phyloP scores from a whole-genome alignment of 305 asterid species.

The Fraxinus sp. region DNA sequence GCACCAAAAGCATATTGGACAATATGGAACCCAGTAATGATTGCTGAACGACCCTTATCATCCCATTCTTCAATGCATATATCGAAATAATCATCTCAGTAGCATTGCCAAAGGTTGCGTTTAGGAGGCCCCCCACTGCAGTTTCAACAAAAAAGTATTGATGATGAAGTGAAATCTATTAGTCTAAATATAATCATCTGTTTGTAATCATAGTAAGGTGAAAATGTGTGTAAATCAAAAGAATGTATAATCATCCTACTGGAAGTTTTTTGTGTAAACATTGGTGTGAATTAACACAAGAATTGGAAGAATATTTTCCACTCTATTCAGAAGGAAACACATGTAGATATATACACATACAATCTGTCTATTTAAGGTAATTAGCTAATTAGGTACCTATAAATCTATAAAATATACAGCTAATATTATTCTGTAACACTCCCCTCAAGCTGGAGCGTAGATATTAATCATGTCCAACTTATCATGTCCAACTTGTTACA shows the following conservation, averaged over 20 bases:
- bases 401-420: too few species aligned
- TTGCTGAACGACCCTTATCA: constrained; percentile 92
- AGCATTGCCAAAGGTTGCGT: constrained; percentile 96
- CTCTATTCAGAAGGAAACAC: too few species aligned
- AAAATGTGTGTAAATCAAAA: not conserved
- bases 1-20: constrained; percentile 96
- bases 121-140: constrained; percentile 96
- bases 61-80: constrained; percentile 84
- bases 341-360: too few species aligned
- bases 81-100: constrained; percentile 96
- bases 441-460: too few species aligned
- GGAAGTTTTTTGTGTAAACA: not conserved
- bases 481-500: too few species aligned
- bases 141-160: constrained; percentile 22
- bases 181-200: not conserved
- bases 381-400: too few species aligned
- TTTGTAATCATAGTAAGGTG: not conserved
- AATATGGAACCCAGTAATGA: constrained; percentile 92
- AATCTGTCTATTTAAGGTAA: too few species aligned
- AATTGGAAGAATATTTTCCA: too few species aligned
- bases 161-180: not conserved
- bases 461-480: too few species aligned
- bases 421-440: too few species aligned
- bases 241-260: not conserved
- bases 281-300: not conserved